Evolutionary conservation across 192 early-diverging fungal species (phyloP).

Genomic region (Coemansia sp.): DNA sequence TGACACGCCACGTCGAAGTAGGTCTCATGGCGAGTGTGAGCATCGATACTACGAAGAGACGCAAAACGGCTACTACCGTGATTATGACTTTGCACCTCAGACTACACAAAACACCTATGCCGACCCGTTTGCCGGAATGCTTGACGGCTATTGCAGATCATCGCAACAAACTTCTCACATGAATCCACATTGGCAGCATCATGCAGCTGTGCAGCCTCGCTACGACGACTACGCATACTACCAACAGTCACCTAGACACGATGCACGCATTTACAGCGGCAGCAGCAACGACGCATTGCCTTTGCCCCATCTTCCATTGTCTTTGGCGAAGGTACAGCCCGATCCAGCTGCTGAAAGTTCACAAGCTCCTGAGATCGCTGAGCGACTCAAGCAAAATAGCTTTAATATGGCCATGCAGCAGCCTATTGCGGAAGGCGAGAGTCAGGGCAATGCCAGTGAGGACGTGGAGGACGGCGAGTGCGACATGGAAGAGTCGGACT

Average conservation of each 20-base stretch:
- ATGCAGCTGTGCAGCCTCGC: neutral
- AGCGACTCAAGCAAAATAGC: neutral
- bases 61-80: neutral
- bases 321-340: neutral
- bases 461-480: constrained; percentile 49
- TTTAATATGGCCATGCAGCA: neutral
- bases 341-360: neutral
- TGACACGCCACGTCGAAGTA: neutral
- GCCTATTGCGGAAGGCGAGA: neutral
- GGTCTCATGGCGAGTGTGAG: neutral
- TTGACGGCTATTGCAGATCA: constrained; percentile 28
- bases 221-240: neutral
- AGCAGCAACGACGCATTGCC: neutral
- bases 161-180: neutral
- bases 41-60: constrained; percentile 7
- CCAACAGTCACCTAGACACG: neutral
- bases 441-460: neutral
- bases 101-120: neutral
- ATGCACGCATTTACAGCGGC: neutral
- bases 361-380: neutral
- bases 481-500: constrained; percentile 47
- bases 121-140: constrained; percentile 20
- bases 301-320: neutral
- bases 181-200: neutral
- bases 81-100: neutral